Evolutionary conservation across 2,329 filamentous ascomycete species (phyloP), one percentile per base, ranked within the genome.

Genomic region (Exophiala phaeomuriformis): DNA sequence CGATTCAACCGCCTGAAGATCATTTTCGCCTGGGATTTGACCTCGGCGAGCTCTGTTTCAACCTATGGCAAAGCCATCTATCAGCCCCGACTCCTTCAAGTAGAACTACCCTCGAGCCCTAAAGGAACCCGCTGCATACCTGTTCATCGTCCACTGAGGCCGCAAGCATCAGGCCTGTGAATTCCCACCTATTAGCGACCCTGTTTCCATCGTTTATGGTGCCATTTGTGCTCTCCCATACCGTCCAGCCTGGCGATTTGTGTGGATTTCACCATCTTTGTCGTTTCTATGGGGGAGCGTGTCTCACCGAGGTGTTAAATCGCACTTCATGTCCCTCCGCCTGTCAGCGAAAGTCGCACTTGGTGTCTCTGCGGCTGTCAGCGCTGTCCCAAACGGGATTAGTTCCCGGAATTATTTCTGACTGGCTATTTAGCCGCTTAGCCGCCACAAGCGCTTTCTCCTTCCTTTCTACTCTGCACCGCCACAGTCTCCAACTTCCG

Each of bases 111-210:
- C 35, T 10, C 4, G 37, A 19, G 31, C 12, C 43, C 6, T 48
- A 30, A 8, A 30, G 45, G 44, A 36, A 35, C 35, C 31, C 39
- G 39, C 4, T 6, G 63, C 71, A 56, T 66, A 85, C 83, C 74
- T 87, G 82, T 66, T 89, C 86, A 69, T 96, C 90, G 71, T 97
- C 93, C 65, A 95, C 88, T 1, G 90, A 95, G 56, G 91, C 91
- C 67, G 90, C 91, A 63, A 98, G 82, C 79, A 95, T 90, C 62
- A 97, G 82, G 79, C 91, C 90, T 95, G 65, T 47, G 61, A 54
- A 58, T 46, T 57, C 19, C 40, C 28, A 10, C 3, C 51, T 4
- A 50, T 53, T 43, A 55, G 53, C 40, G 30, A 31, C 28, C 43
- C 40, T 43, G 36, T 12, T 32, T 41, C 19, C 36, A 27, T 19